Evolutionary conservation across 2,329 filamentous ascomycete genomes (phyloP).

Genomic region (Kalmusia sp.): DNA sequence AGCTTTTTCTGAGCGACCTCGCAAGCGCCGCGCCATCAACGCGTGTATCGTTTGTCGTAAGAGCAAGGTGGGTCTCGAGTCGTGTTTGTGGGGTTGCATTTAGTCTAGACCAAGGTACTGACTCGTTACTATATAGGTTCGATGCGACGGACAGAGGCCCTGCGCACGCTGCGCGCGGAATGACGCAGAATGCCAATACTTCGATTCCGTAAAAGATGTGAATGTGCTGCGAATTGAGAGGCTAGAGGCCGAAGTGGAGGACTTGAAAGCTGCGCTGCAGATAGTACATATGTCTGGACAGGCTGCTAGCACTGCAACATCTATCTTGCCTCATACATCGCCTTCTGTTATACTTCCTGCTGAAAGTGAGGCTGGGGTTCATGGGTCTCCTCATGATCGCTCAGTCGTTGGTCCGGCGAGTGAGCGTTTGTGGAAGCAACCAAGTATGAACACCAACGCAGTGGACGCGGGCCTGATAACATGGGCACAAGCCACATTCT

Average conservation of each 20-base stretch:
- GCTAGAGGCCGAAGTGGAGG: slow-evolving; percentile 32
- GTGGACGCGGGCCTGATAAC: slow-evolving; percentile 33
- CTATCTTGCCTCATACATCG: slow-evolving; percentile 6
- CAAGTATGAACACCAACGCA: slow-evolving; percentile 21
- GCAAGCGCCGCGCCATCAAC: slow-evolving; percentile 43
- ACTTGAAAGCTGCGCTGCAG: slow-evolving; percentile 22
- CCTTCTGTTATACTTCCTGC: slow-evolving; percentile 5
- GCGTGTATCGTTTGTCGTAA: slow-evolving; percentile 38
- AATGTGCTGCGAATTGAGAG: slow-evolving; percentile 32
- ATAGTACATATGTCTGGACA: slow-evolving; percentile 3
- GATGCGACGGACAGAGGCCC: slow-evolving; percentile 39
- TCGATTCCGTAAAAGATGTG: slow-evolving; percentile 33
- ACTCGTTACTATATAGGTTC: slow-evolving; percentile 23
- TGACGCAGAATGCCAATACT: slow-evolving; percentile 31
- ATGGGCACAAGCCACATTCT: slow-evolving; percentile 32
- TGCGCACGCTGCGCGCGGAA: slow-evolving; percentile 40
- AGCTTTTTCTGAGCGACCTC: slow-evolving; percentile 21
- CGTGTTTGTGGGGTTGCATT: not conserved
- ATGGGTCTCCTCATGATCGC: not conserved
- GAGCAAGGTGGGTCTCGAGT: slow-evolving; percentile 21
- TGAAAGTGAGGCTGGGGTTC: not conserved
- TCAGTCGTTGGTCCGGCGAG: not conserved
- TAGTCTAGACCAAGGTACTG: not conserved
- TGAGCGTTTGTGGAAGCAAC: not conserved
- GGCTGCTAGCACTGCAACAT: not conserved